Evolutionary conservation across 495 filamentous ascomycete species (phyloP).

Genomic region (Penicillium canescens): DNA sequence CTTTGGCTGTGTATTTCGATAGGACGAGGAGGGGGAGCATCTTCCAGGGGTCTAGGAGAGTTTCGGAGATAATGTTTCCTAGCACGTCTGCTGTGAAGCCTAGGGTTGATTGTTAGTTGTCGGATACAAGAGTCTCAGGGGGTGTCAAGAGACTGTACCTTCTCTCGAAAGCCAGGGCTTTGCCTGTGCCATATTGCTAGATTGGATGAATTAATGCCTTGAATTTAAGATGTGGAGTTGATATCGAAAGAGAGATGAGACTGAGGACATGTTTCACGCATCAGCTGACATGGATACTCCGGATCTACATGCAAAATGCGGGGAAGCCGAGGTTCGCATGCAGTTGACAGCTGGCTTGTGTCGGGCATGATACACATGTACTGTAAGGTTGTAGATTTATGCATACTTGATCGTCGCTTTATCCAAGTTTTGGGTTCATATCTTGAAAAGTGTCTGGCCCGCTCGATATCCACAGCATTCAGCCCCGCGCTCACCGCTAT

Average conservation of each 20-base stretch:
- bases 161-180: conserved; percentile 34
- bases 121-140: background rate
- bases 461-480: too few species aligned
- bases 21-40: conserved; percentile 56
- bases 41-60: conserved; percentile 59
- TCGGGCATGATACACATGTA: background rate
- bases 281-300: conserved; percentile 4
- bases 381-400: background rate
- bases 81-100: conserved; percentile 65
- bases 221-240: background rate
- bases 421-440: too few species aligned
- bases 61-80: conserved; percentile 52
- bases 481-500: too few species aligned
- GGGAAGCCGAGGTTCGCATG: conserved; percentile 29
- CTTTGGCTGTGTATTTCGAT: conserved; percentile 59
- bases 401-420: background rate
- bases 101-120: conserved; percentile 16
- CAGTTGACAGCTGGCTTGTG: conserved; percentile 3
- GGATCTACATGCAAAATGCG: conserved; percentile 14
- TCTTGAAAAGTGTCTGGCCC: too few species aligned
- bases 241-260: background rate
- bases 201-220: background rate
- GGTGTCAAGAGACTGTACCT: conserved; percentile 16
- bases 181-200: conserved; percentile 8
- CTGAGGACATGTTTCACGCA: background rate